These are phyloP conservation scores for Sungouiozyma intestinalis DNA, from an alignment of 805 yeast genomes.

Conservation along the genomic window DNA sequence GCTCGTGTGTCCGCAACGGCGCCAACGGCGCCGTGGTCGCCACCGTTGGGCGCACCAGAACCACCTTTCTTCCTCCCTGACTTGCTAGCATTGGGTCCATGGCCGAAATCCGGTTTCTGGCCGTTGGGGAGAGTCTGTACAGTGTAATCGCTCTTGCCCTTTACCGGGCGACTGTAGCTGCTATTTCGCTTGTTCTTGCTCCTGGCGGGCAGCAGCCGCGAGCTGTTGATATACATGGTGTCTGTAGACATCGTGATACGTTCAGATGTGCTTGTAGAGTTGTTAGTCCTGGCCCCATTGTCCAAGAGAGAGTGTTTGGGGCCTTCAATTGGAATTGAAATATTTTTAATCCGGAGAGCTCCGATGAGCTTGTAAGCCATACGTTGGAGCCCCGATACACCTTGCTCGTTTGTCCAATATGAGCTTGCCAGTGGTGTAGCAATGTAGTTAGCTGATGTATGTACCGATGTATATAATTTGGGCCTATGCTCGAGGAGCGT, in stretches of 20 bases:
- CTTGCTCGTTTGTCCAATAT: no score
- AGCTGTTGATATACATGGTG: constrained; percentile 26
- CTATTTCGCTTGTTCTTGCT: constrained; percentile 17
- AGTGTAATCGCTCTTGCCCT: constrained; percentile 2
- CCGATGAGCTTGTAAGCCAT: no score
- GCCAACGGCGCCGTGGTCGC: not conserved
- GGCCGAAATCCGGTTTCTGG: constrained; percentile 26
- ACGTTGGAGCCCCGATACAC: no score
- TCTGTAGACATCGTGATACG: constrained; percentile 20
- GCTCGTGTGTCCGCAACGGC: constrained; percentile 7
- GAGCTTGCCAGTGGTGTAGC: no score
- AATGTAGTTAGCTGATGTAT: no score
- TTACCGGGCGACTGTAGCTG: constrained; percentile 1
- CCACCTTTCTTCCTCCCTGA: constrained; percentile 1
- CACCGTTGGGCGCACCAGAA: not conserved
- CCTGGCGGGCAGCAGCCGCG: constrained; percentile 20
- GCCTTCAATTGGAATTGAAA: no score
- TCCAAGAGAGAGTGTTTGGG: no score
- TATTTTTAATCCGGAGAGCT: no score
- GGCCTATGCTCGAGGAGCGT: no score
- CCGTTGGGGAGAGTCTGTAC: constrained; percentile 26
- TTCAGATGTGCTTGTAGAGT: no score
- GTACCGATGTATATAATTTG: no score
- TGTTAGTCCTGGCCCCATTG: no score
- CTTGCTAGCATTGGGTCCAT: constrained; percentile 3